Base-by-base conservation (phyloP, 768 basidiomycete species). In the Termitomyces sp. region DNA sequence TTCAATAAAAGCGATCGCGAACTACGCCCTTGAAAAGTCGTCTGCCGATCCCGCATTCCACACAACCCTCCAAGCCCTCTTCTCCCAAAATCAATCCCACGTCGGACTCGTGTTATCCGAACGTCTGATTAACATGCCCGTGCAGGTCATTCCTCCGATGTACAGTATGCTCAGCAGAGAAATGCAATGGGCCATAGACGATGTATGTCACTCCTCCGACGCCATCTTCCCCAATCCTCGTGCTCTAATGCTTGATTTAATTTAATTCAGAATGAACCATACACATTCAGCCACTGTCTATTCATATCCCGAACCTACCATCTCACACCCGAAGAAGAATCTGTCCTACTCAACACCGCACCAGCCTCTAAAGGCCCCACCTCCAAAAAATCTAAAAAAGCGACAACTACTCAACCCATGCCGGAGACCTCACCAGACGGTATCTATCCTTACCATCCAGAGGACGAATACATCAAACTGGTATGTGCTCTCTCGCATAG, bases 111-210 rank as follows among this genome's bases (percentile, higher is more conserved):
- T 98, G 9, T 77, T 99, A 62, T 90, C 88, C 62, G 93, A 97
- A 70, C 81, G 96, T 0, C 77, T 98, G 51, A 80, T 97, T 63
- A 99, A 98, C 70, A 95, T 99, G 87, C 96, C 96, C 0, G 88
- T 94, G 14, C 93, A 98, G 64, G 85, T 95, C 36, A 81, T 95
- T 9, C 89, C 94, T 5, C 95, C 93, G 1, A 89, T 97, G 87
- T 98, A 95, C 71, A 79, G 79, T 44, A 94, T 98, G 90, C 79
- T 98, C 24, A 74, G 78, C 0, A 86, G 91, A 47, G 96, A 99
- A 70, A 76, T 97, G n/a, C 76, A 84, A 37, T 84, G 79, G 75
- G 91, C 90, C 3, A 71, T 82, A 37, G 77, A 81, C 49, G 85
- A 88, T 50, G 91, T 89, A 57, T 53, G 83, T 76, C 1, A 53